Evolutionary conservation across 148 eudicot genomes (phyloP).

Genomic region (Arbutus unedo): DNA sequence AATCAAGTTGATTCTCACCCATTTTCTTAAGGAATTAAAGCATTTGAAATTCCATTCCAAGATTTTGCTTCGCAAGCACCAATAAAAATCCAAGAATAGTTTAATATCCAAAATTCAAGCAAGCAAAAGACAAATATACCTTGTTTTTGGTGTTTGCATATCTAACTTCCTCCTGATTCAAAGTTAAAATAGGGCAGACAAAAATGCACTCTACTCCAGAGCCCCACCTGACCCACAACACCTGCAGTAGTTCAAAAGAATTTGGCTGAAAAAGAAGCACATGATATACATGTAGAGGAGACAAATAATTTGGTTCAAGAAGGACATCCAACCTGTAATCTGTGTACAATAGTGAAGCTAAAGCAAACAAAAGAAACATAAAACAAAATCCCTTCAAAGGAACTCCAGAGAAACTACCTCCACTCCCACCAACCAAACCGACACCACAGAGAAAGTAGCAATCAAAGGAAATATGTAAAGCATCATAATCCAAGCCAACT

Average conservation of each 20-base stretch:
- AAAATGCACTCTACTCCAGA: slow-evolving; percentile 21
- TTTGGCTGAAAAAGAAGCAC: slow-evolving; percentile 24
- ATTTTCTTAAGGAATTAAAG: neutral
- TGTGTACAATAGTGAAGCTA: slow-evolving; percentile 22
- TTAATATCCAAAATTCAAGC: neutral
- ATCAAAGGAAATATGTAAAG: slow-evolving; percentile 20
- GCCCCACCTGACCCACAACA: slow-evolving; percentile 44
- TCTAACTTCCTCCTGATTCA: slow-evolving; percentile 30
- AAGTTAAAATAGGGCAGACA: slow-evolving; percentile 6
- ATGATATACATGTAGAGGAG: slow-evolving; percentile 21
- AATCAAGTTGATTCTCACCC: slow-evolving; percentile 8
- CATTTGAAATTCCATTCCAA: neutral
- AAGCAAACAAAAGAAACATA: slow-evolving; percentile 32
- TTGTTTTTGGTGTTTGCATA: slow-evolving; percentile 78
- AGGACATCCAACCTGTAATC: slow-evolving; percentile 24
- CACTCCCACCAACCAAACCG: slow-evolving; percentile 74
- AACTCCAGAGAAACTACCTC: slow-evolving; percentile 66
- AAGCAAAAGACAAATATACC: slow-evolving; percentile 34
- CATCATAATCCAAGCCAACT: slow-evolving; percentile 25
- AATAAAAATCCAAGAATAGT: neutral
- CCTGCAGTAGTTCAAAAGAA: slow-evolving; percentile 25
- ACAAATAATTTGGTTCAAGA: slow-evolving; percentile 23
- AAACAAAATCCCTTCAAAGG: slow-evolving; percentile 63
- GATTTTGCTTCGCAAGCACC: neutral
- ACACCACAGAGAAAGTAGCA: slow-evolving; percentile 29